These are phyloP conservation scores for Stentor roeselii DNA, from an alignment of 73 alveolate species.

Conservation along the genomic window DNA sequence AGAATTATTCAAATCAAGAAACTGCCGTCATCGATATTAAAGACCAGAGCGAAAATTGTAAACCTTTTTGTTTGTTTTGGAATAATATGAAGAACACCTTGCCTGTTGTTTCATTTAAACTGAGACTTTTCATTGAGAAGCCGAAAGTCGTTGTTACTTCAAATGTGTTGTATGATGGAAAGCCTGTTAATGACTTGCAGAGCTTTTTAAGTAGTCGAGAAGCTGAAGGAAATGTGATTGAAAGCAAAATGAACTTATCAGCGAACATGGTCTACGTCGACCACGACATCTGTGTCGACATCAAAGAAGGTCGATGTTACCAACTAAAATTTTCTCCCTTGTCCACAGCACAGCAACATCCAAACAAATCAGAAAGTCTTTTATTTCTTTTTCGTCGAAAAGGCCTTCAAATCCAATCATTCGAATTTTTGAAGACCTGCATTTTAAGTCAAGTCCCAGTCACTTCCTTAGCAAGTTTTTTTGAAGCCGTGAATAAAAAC, in stretches of 20 bases:
- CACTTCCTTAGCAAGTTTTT: not conserved
- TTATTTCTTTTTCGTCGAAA: not conserved
- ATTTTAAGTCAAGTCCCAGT: not conserved
- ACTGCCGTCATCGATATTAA: slow-evolving; percentile 3
- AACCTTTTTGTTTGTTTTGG: not conserved
- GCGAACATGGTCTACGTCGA: not conserved
- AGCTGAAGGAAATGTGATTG: not conserved
- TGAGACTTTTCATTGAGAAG: slow-evolving; percentile 3
- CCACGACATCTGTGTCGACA: slow-evolving; percentile 4
- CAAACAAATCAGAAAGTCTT: not conserved
- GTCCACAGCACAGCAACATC: not conserved
- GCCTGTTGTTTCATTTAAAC: not conserved
- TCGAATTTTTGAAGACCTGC: not conserved
- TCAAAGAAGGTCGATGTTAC: slow-evolving; percentile 13
- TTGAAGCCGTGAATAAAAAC: not conserved
- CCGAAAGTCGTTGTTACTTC: not conserved
- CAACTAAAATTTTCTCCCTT: not conserved
- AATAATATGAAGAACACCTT: not conserved
- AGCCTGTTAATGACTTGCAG: not conserved
- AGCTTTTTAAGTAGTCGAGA: not conserved
- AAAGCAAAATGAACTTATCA: not conserved
- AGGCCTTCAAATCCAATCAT: not conserved
- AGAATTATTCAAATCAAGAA: slow-evolving; percentile 7
- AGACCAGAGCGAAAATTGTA: not conserved
- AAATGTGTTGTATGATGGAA: slow-evolving; percentile 1